phyloP scores from a whole-genome alignment of 225 moss, liverwort and hornwort genomes.

The Pseudisothecium myosuroides region DNA sequence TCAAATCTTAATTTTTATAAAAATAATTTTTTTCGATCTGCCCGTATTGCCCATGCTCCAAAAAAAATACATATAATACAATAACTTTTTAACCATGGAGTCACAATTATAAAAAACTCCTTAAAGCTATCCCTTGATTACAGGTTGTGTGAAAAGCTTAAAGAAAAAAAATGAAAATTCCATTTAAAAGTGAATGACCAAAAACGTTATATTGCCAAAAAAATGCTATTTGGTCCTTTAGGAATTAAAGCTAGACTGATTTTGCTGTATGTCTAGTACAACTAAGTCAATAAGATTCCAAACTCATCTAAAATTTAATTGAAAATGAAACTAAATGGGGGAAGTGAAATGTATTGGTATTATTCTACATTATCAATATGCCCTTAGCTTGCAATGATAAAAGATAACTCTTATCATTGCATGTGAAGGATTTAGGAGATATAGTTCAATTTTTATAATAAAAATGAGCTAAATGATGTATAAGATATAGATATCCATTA shows the following conservation, averaged over 20 bases:
- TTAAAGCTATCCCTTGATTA: too few relatives aligned
- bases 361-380: not conserved
- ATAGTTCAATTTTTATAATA: not conserved
- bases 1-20: too few relatives aligned
- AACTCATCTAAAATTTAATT: not conserved
- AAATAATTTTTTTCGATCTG: too few relatives aligned
- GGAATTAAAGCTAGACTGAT: not conserved
- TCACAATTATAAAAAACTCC: too few relatives aligned
- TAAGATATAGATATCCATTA: not conserved
- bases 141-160: too few relatives aligned
- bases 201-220: too few relatives aligned
- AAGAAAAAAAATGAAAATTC: too few relatives aligned
- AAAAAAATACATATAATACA: too few relatives aligned
- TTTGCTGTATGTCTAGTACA: not conserved
- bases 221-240: too few relatives aligned
- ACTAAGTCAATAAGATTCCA: not conserved
- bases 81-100: too few relatives aligned
- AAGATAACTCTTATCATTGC: not conserved
- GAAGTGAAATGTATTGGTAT: not conserved
- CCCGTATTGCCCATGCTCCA: too few relatives aligned
- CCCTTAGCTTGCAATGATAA: not conserved
- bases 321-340: rapidly evolving
- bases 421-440: not conserved
- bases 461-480: not conserved
- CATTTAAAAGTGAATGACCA: too few relatives aligned